Evolutionary conservation across 805 yeast genomes (phyloP), one percentile per base, ranked within the genome.

Genomic region (Wickerhamomyces tratensis): DNA sequence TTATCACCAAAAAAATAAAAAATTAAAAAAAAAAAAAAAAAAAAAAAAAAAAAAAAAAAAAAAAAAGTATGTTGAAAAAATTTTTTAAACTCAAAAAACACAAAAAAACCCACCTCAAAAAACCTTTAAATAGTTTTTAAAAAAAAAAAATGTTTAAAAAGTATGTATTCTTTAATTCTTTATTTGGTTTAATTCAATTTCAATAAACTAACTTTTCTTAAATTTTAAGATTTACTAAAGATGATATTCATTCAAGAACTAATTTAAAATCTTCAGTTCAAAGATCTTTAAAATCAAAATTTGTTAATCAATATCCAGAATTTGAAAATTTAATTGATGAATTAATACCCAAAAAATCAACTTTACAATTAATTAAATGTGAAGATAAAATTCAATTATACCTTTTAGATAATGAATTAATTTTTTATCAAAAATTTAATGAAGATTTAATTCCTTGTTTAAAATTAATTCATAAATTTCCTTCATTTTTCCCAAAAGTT

Each of bases 191-290:
- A n/a, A n/a, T n/a, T n/a, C n/a, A n/a, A n/a, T n/a, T n/a, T n/a
- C n/a, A n/a, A n/a, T n/a, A n/a, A n/a, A n/a, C n/a, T n/a, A n/a
- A n/a, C n/a, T n/a, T n/a, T n/a, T n/a, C n/a, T n/a, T 29, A 7
- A 29, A 29, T 29, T 10, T 7, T 7, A 29, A 73, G 78, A 59
- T 87, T 88, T 66, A 74, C 86, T 30, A 81, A 77, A 50, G 96
- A 87, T 36, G 96, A 89, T 57, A 75, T 88, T 42, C 95, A 87
- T 53, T 82, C 96, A 8, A 81, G 93, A 49, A 80, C 96, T 12
- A 91, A 91, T 57, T 82, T 89, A 62, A 89, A 89, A 63, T 85
- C 96, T 0, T 89, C 97, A 2, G 89, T 84, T n/a, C 96, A 88
- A 62, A 76, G 97, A 61, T 82, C 83, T n/a, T 69, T 91, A 50